Base-by-base conservation (phyloP, 192 early-diverging fungal genomes). In the Umbelopsis sp. region DNA sequence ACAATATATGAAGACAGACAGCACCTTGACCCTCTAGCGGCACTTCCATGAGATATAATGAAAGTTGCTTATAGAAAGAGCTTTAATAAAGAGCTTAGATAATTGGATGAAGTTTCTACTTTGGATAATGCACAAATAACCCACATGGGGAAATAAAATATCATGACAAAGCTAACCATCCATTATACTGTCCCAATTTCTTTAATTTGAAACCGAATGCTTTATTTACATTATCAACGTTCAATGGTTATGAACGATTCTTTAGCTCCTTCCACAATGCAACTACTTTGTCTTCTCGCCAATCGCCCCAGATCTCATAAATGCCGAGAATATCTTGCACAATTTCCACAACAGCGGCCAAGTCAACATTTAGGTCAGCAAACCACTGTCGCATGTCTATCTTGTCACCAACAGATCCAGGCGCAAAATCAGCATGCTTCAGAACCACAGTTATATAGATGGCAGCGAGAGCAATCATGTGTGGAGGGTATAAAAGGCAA, bases 401-500 rank as follows among this genome's bases (percentile, higher is more conserved):
- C 44, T 83, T 82, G 66, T 84, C 79, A 43, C 81, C 74, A n/a
- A 66, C 41, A 10, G 76, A 69, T 20, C 80, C 80, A 6, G 80
- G 74, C 17, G 70, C 73, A 43, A 81, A 75, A 36, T 78, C 77
- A 6, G 80, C 77, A 50, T 81, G 77, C 41, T 88, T 87, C 3
- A 89, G 78, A 5, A 86, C 83, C n/a, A 84, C 77, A n/a, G 85
- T 84, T 21, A 95, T 75, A 59, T 91, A 95, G 56, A 96, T 73
- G 12, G 91, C 86, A 2, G 93, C 90, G 0, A 96, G 62, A 6
- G 96, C 95, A 71, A 97, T 93, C 71, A 96, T 88, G 53, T 96
- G 89, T 22, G 96, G 96, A 14, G 96, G 92, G 69, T 96, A 92
- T 47, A 95, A 74, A n/a, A 97, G 80, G 25, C 86, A 83, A 7